Conservation (phyloP, 139 green algal species). For the Chlamydomonas schloesseri region DNA sequence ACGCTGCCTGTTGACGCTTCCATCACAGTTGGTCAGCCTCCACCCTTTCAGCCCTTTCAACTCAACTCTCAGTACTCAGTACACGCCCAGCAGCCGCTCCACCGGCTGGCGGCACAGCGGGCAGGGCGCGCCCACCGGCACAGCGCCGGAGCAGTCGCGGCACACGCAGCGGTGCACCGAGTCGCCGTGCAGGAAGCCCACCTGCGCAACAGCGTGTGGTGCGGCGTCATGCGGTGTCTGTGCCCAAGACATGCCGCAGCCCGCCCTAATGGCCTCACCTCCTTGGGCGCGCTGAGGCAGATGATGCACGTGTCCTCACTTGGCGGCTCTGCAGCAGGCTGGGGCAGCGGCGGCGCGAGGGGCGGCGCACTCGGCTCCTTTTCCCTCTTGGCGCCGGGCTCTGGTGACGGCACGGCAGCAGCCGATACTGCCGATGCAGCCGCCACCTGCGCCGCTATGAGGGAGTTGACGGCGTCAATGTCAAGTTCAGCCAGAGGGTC, state of each 20-base stretch:
- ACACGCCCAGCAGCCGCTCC: slow-evolving; percentile 50
- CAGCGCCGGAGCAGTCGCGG: background rate
- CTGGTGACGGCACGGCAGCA: background rate
- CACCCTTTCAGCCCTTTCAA: no score
- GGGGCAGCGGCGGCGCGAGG: background rate
- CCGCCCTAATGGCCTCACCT: no score
- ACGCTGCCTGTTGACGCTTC: no score
- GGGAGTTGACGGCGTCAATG: background rate
- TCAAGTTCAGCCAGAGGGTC: background rate
- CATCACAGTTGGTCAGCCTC: no score
- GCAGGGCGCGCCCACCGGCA: slow-evolving; percentile 24
- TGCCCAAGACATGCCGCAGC: no score
- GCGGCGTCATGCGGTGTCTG: no score
- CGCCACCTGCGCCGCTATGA: background rate
- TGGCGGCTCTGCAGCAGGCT: slow-evolving; percentile 6
- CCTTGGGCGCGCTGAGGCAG: slow-evolving; percentile 39
- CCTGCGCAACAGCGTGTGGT: slow-evolving; percentile 15
- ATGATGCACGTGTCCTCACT: slow-evolving; percentile 45
- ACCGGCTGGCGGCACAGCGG: slow-evolving; percentile 52
- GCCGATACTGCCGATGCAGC: background rate
- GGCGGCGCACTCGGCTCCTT: no score
- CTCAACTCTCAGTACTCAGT: no score
- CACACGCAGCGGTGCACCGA: slow-evolving; percentile 58
- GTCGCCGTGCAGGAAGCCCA: slow-evolving; percentile 56
- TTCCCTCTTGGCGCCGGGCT: no score